These are phyloP conservation scores for Funneliformis geosporum DNA, from an alignment of 192 early-diverging fungal species.

Conservation along the genomic window DNA sequence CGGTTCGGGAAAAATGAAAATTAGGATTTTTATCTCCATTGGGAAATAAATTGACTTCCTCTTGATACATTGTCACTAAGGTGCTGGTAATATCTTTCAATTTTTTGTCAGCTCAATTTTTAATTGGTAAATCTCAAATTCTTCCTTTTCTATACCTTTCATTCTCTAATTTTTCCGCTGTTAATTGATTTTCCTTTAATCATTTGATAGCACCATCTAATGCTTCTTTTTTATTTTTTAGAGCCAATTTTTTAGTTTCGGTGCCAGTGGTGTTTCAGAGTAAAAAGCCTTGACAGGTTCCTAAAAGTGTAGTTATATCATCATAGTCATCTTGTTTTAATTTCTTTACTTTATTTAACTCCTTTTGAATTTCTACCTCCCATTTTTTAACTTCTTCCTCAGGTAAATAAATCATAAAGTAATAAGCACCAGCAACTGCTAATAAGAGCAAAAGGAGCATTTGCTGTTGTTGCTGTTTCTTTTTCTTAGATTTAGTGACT, in stretches of 20 bases:
- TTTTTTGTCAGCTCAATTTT: background rate
- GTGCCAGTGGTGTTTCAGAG: too few relatives aligned
- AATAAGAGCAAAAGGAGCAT: background rate
- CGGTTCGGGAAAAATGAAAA: background rate
- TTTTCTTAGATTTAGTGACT: background rate
- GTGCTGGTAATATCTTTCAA: background rate
- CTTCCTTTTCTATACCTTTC: too few relatives aligned
- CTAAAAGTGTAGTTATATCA: too few relatives aligned
- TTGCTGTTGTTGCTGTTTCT: slow-evolving; percentile 3
- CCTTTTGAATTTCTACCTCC: too few relatives aligned
- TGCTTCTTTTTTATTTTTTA: too few relatives aligned
- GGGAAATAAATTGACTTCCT: background rate
- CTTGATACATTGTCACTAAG: background rate
- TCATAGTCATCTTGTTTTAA: too few relatives aligned
- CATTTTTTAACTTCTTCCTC: slow-evolving; percentile 13
- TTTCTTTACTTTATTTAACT: background rate
- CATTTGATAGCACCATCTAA: too few relatives aligned
- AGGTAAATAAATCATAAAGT: slow-evolving; percentile 12
- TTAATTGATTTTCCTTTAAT: too few relatives aligned
- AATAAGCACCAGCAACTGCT: background rate
- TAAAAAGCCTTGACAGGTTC: too few relatives aligned
- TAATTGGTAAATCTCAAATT: slow-evolving; percentile 3
- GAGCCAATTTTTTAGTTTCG: too few relatives aligned
- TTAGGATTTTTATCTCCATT: background rate
- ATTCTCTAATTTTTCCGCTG: too few relatives aligned